Evolutionary conservation across 495 filamentous ascomycete genomes (phyloP), one percentile per base, ranked within the genome.

Genomic region (Cercophora newfieldiana): DNA sequence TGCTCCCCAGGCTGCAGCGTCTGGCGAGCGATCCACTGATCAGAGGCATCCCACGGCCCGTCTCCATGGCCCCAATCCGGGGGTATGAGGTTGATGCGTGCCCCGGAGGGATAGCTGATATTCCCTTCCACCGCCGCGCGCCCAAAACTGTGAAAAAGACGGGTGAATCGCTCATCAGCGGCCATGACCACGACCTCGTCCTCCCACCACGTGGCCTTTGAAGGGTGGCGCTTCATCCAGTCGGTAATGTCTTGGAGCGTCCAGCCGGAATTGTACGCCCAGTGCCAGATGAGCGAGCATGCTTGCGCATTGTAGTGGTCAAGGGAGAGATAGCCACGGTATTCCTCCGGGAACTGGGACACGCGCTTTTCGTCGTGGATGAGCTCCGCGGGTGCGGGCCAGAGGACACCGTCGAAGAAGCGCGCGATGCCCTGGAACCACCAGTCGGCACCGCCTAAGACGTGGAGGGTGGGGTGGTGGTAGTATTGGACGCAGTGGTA

Each of bases 401-500:
- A 14, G 16, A 56, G 21, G 8, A 25, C 1, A 6, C 19, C 25
- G 53, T 19, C 53, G 16, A 56, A 56, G 53, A 56, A 56, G 12
- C 25, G 19, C 2, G 53, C 53, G 1, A 56, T 56, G 24, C 53
- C 53, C 3, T 5, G 2, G 53, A 16, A 25, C 53, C 53, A 56
- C 53, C 53, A 56, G 16, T 19, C 21, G 21, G 21, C 25, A n/a
- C n/a, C n/a, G n/a, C n/a, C n/a, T n/a, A n/a, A n/a, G 21, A 19
- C 21, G 53, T 22, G 21, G 21, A 56, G 2, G 1, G 1, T 4
- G 0, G 53, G 53, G 24, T 56, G 53, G 53, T 56, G 24, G 53
- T 56, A 56, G 19, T 28, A 25, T 16, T 22, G 7, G 21, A 56
- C 53, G 53, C 53, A 56, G 53, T 56, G 25, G 25, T 56, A 56